phyloP scores from a whole-genome alignment of 2,329 filamentous ascomycete genomes.

The Calonectria naviculata region DNA sequence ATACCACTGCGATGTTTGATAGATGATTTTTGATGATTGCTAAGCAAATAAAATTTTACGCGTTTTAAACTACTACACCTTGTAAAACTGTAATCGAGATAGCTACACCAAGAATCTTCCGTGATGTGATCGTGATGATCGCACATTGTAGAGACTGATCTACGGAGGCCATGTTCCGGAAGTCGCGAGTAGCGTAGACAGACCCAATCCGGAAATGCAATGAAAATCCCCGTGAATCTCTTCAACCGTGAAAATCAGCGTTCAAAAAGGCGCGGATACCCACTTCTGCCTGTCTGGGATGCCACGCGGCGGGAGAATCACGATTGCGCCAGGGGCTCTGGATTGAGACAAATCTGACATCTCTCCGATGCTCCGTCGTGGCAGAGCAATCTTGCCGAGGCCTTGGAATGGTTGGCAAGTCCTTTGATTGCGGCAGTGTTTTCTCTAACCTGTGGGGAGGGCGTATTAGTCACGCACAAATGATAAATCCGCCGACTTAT shows the following conservation, averaged over 20 bases:
- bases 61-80: neutral
- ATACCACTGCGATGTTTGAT: slow-evolving; percentile 5
- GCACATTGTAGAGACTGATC: neutral
- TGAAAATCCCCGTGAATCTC: neutral
- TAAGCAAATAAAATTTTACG: neutral
- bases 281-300: neutral
- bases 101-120: neutral
- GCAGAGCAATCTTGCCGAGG: neutral
- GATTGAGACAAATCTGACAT: neutral
- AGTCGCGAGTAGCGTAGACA: neutral
- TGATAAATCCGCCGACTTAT: neutral
- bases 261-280: too few relatives aligned
- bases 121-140: too few relatives aligned
- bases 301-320: neutral
- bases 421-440: neutral
- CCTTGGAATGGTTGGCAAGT: neutral
- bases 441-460: neutral
- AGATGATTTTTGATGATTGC: neutral
- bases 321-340: neutral
- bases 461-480: neutral
- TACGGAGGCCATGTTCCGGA: neutral
- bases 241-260: neutral
- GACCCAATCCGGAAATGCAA: neutral
- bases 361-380: neutral
- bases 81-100: neutral